Evolutionary conservation across 2,329 filamentous ascomycete genomes (phyloP), one percentile per base, ranked within the genome.

Genomic region (Drechslerella dactyloides): DNA sequence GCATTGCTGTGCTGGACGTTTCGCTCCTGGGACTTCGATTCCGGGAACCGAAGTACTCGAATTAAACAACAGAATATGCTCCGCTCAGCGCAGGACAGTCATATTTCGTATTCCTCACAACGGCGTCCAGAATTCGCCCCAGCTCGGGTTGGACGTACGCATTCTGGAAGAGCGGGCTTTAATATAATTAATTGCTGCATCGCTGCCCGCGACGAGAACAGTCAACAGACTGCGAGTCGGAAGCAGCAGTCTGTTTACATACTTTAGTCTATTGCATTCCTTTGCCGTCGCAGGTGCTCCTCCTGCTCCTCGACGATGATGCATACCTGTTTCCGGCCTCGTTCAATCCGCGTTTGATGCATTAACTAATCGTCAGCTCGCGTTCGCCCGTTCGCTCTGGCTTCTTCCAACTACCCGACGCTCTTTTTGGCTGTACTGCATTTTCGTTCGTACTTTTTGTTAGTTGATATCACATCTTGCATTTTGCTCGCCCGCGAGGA

Each of bases 81-180:
- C 44, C 44, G 44, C 11, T 21, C 15, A 2, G 44, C 21, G 44
- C 44, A 48, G 44, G 44, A 21, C 4, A 23, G 15, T 23, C 44
- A 19, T 21, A 48, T 48, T 48, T 23, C 44, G 17, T 21, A 48
- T 23, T 19, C 4, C 27, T 23, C 44, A 48, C 19, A 5, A 48
- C 44, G 44, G 44, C 44, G 44, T 48, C 44, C 44, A 48, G 44
- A 48, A 48, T 48, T 48, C 19, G 44, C 4, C 19, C 44, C 44
- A 48, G 44, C 44, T 48, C 44, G 44, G 15, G 19, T 48, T 48
- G 44, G 44, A 48, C 3, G 19, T 48, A 48, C 19, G 19, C 44
- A 48, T 48, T 48, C 44, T 48, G 44, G 44, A 48, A 2, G 44
- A 19, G 44, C 15, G 15, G 27, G 27, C 27, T 33, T n/a, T 33